Conservation (phyloP, 805 yeast genomes). For the Wickerhamomyces hampshirensis region DNA sequence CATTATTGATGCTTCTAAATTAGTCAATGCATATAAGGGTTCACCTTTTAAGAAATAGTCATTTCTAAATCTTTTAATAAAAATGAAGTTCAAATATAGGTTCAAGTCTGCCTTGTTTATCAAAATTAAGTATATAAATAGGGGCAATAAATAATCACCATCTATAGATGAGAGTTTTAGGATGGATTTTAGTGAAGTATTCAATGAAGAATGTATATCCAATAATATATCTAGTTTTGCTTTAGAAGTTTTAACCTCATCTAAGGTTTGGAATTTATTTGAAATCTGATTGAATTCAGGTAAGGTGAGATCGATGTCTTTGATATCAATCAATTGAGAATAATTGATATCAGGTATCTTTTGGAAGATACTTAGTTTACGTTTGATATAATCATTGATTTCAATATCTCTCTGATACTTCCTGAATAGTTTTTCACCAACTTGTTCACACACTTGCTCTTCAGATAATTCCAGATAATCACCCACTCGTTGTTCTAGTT, state of each 20-base stretch:
- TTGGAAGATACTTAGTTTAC: conserved; percentile 12
- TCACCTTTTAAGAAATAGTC: conserved; percentile 11
- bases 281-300: conserved; percentile 7
- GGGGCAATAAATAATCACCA: conserved; percentile 23
- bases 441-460: conserved; percentile 6
- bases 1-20: conserved; percentile 23
- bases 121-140: conserved; percentile 20
- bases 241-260: conserved; percentile 10
- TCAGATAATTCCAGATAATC: conserved; percentile 18
- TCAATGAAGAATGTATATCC: conserved; percentile 15
- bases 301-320: conserved; percentile 12
- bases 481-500: conserved; percentile 3
- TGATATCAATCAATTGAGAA: conserved; percentile 16
- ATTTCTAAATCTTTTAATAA: conserved; percentile 22
- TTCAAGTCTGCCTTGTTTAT: conserved; percentile 10
- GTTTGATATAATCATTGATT: conserved; percentile 14
- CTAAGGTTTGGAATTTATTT: conserved; percentile 5
- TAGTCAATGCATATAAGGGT: conserved; percentile 22
- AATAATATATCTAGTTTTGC: conserved; percentile 13
- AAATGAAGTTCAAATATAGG: conserved; percentile 18
- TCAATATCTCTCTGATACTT: conserved; percentile 12
- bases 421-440: conserved; percentile 15
- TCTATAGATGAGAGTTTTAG: conserved; percentile 4
- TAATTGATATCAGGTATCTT: conserved; percentile 14
- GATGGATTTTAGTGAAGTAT: conserved; percentile 5